Evolutionary conservation across 768 basidiomycete genomes (phyloP), one percentile per base, ranked within the genome.

Genomic region (Nevesoporus exiguus): DNA sequence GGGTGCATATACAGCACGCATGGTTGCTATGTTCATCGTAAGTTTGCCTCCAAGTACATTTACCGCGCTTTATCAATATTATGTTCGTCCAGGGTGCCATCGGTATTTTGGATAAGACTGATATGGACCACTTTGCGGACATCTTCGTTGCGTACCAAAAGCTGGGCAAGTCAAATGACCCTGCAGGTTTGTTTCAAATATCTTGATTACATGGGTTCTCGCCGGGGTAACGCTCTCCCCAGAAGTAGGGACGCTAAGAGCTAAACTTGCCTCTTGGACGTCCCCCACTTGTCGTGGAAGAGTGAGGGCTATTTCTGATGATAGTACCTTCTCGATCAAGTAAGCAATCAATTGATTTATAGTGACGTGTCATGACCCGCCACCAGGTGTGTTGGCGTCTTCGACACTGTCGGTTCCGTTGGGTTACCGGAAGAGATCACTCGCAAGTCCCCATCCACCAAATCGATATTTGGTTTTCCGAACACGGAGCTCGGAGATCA

Each of bases 1-100:
- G 86, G 88, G 87, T 6, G 88, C 86, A 57, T 90, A 88, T 65
- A 88, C 88, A 0, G 88, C 79, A 7, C 77, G 88, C 30, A 88
- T 87, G 84, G 76, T 87, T 9, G 85, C 85, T 8, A 78, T 78
- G 74, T 80, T 89, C 61, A 84, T 54, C 49, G 51, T 14, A 43
- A 41, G 48, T 49, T 51, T 55, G 51, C 21, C 30, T 19, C 15
- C 8, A 22, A 27, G 15, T 5, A 5, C 25, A 13, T 45, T 33
- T 15, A 8, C 15, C 7, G 31, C 33, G 27, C 9, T 45, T 66
- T 29, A 60, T 11, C 33, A 33, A 33, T 33, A 11, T 34, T 0
- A 22, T 48, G 10, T 42, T 36, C 19, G 33, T 50, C 25, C 42
- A 90, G 86, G 84, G 85, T 3, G 80, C 80, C 42, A 85, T 89